Percentiles rank a stretch among this genome's conserved stretches.
These are phyloP conservation scores for Hemerocallis citrina DNA, from an alignment of 106 monocot species.

Conservation along the genomic window DNA sequence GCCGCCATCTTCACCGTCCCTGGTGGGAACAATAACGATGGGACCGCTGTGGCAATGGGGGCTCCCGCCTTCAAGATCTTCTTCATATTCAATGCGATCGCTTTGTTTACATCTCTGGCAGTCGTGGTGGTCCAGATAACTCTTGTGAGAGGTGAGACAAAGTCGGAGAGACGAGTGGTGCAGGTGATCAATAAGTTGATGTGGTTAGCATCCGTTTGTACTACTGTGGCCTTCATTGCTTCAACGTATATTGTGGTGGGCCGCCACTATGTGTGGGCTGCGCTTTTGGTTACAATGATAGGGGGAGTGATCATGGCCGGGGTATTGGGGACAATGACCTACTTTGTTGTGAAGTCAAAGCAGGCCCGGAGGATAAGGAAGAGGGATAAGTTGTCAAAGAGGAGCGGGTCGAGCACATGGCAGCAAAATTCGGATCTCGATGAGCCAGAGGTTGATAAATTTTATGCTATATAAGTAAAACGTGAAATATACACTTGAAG, in stretches of 20 bases:
- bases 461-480: conserved; percentile 38
- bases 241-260: conserved; percentile 43
- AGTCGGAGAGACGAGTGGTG: conserved; percentile 37
- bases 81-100: conserved; percentile 55
- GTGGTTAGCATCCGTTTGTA: too few relatives aligned
- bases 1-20: too few relatives aligned
- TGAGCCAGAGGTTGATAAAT: conserved; percentile 43
- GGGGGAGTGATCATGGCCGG: conserved; percentile 47
- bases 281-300: conserved; percentile 41
- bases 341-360: conserved; percentile 45
- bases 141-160: too few relatives aligned
- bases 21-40: conserved; percentile 18
- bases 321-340: too few relatives aligned
- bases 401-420: conserved; percentile 43
- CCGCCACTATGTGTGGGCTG: conserved; percentile 28
- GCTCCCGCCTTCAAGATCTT: conserved; percentile 36
- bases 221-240: too few relatives aligned
- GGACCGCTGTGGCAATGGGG: conserved; percentile 19
- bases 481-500: too few relatives aligned
- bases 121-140: too few relatives aligned
- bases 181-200: too few relatives aligned
- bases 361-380: conserved; percentile 36
- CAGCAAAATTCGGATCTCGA: conserved; percentile 35
- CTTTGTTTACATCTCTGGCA: too few relatives aligned
- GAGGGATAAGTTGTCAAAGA: conserved; percentile 34